phyloP scores from a whole-genome alignment of 2,329 filamentous ascomycete genomes.

The Colletotrichum sp. region DNA sequence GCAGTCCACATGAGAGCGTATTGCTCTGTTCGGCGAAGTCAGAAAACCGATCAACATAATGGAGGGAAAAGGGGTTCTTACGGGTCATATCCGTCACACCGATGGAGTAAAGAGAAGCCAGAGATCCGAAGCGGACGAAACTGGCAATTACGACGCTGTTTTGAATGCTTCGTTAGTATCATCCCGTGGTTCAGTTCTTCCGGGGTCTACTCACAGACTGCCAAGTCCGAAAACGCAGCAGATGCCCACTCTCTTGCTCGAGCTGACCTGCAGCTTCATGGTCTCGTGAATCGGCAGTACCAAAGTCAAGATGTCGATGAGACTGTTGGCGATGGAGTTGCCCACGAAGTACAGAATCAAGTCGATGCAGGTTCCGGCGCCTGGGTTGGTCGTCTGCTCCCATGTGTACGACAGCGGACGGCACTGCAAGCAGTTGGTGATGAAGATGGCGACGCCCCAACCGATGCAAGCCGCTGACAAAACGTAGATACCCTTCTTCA shows the following conservation, averaged over 20 bases:
- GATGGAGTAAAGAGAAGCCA: neutral
- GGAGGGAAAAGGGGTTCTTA: neutral
- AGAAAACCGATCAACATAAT: neutral
- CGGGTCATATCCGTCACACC: conserved; percentile 3
- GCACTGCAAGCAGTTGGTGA: conserved; percentile 7
- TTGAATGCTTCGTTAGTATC: neutral
- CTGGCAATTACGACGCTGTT: conserved; percentile 2
- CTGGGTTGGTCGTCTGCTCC: neutral
- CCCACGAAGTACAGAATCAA: conserved; percentile 1
- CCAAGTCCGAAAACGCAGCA: conserved; percentile 2
- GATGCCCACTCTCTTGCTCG: neutral
- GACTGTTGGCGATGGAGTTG: conserved; percentile 1
- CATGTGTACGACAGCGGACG: neutral
- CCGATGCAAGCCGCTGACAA: neutral
- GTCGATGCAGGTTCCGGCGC: neutral
- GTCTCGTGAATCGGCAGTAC: conserved; percentile 3
- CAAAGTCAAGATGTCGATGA: neutral
- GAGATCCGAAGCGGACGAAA: neutral
- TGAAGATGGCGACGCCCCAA: neutral
- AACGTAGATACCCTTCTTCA: neutral
- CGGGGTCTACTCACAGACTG: neutral
- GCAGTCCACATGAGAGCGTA: conserved; percentile 12
- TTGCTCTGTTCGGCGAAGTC: neutral
- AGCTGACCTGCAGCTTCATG: conserved; percentile 10
- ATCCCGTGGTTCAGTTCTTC: neutral